Evolutionary conservation across 2,329 filamentous ascomycete species (phyloP).

Genomic region (Colletotrichum sp.): DNA sequence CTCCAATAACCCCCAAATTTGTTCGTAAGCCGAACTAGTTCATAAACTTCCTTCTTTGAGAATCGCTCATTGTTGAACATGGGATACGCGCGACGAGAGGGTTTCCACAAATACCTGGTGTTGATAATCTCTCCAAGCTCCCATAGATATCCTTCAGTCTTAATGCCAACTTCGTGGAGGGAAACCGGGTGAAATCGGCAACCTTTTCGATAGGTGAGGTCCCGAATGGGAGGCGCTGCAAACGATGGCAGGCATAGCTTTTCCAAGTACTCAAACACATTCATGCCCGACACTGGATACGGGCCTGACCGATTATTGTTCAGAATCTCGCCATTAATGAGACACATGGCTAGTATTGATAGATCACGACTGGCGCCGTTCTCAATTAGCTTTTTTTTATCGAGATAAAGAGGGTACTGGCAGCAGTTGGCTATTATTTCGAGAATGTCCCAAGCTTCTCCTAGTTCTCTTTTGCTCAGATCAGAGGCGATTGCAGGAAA

Average conservation of each 20-base stretch:
- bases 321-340: background rate
- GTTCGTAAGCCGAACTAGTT: rapidly evolving
- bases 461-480: background rate
- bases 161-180: rapidly evolving
- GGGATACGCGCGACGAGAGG: rapidly evolving
- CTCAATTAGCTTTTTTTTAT: background rate
- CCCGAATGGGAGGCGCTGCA: background rate
- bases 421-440: background rate
- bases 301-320: rapidly evolving
- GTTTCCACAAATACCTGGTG: rapidly evolving
- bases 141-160: background rate
- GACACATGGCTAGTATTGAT: background rate
- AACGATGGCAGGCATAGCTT: background rate
- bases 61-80: background rate
- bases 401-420: background rate
- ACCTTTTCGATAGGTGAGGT: background rate
- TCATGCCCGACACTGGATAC: rapidly evolving
- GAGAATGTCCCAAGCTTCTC: background rate
- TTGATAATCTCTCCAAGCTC: rapidly evolving
- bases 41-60: background rate
- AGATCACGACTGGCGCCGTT: background rate
- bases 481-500: background rate
- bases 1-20: rapidly evolving
- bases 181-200: background rate
- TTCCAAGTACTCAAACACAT: background rate